Evolutionary conservation across 345 rosid species (phyloP), one percentile per base, ranked within the genome.

Genomic region (Raphanus raphanistrum): DNA sequence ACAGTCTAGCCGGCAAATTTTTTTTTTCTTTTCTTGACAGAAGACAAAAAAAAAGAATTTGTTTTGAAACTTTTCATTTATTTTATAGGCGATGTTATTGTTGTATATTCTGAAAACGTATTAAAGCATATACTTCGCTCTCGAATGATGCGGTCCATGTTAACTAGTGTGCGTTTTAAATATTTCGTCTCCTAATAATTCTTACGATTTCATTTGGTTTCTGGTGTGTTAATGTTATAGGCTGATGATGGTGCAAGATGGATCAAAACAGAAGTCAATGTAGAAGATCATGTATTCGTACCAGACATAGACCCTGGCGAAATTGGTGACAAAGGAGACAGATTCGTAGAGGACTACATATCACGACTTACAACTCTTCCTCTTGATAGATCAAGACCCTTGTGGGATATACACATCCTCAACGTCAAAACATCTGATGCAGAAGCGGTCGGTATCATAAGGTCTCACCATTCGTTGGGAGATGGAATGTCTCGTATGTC

Each of bases 391-490:
- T 82, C 90, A 5, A 86, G 82, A 66, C 97, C 93, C 4, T 66
- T 89, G 13, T 92, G 97, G 72, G 72, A 68, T 2, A 68, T 68
- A 32, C 72, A 68, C 59, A 48, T 68, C 41, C 72, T 68, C 61
- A 68, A 68, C 28, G 72, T 68, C 36, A 68, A 50, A 50, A 68
- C 72, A 28, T 48, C 26, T 50, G 72, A 68, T 9, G 72, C 72
- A 68, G 72, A 68, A 50, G 72, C 72, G 0, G 28, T 29, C 4
- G n/a, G n/a, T 50, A 15, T 68, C 41, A 64, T 83, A 35, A 62
- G 88, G 50, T 58, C 78, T 50, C 92, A 87, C 84, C 92, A 90
- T 78, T 86, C 90, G 0, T 27, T 90, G 87, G 95, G 58, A 28
- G 72, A 68, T 68, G 61, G 28, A 50, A 29, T 68, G 43, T 68